Evolutionary conservation across 2,329 filamentous ascomycete genomes (phyloP), one percentile per base, ranked within the genome.

Genomic region (Arthroderma sp.): DNA sequence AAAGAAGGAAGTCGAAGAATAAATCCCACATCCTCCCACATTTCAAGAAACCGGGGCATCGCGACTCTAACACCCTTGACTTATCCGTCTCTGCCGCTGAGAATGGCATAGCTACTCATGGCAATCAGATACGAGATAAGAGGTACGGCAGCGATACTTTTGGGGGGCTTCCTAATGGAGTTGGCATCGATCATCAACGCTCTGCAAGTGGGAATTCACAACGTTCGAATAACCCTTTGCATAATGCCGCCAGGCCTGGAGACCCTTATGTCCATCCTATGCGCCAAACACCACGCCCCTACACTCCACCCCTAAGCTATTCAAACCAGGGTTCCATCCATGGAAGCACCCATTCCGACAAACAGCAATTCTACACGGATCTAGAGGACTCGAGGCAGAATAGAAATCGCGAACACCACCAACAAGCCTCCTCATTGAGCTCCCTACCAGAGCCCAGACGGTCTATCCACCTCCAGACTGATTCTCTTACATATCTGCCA

Each of bases 141-240:
- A 49, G 51, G 44, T 53, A 52, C 40, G 56, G 51, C 40, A 67
- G 67, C 47, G 56, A 58, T 36, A 52, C 55, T n/a, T 53, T 54
- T 42, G 47, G 57, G 28, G 56, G 55, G 28, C 60, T 61, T 49
- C 61, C 58, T 34, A 66, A 66, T 37, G 66, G 63, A 7, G 61
- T 65, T 37, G 61, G 65, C 38, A 61, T 64, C 36, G 50, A 58
- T 42, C 74, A 78, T 55, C 56, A 65, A 46, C 68, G 75, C 48
- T 74, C 73, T 27, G 71, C 68, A 8, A 78, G 74, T 50, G 72
- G 69, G 49, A 69, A 68, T 5, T 75, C 75, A 30, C 70, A 75
- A 49, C 66, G 70, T 51, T 76, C 72, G 5, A 64, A 53, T 1
- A 61, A 61, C 11, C 45, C 42, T 7, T 57, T 64, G 37, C 70